These are phyloP conservation scores for Scheffersomyces segobiensis DNA, from an alignment of 1,139 yeast genomes.

Conservation along the genomic window DNA sequence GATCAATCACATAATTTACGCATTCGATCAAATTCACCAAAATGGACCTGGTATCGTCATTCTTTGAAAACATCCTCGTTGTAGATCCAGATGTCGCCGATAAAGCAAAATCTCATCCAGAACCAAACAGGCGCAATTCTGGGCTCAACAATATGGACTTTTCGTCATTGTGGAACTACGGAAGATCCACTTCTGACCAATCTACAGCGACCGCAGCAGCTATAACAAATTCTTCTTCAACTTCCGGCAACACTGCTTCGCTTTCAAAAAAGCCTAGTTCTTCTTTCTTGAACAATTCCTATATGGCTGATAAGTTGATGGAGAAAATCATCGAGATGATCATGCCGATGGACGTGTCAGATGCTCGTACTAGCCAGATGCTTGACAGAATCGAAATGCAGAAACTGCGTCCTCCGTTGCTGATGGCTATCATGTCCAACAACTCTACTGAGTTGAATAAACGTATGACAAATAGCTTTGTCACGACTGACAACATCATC, in stretches of 20 bases:
- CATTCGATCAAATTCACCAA: neutral
- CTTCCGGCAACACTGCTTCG: neutral
- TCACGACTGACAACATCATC: constrained; percentile 55
- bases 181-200: constrained; percentile 1
- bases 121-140: neutral
- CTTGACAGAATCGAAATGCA: constrained; percentile 57
- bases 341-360: constrained; percentile 60
- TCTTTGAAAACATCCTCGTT: constrained; percentile 21
- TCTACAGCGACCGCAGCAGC: neutral
- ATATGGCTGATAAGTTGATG: constrained; percentile 66
- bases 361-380: constrained; percentile 35
- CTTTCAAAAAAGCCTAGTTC: constrained; percentile 1
- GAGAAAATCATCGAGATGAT: constrained; percentile 72
- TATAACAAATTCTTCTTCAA: neutral
- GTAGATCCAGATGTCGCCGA: constrained; percentile 11
- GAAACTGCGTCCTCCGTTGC: constrained; percentile 64
- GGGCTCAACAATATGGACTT: constrained; percentile 7
- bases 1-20: neutral
- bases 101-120: neutral
- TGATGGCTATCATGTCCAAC: constrained; percentile 67
- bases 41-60: constrained; percentile 24
- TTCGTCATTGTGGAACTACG: constrained; percentile 10
- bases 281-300: constrained; percentile 16
- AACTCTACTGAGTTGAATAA: constrained; percentile 69
- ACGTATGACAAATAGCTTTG: constrained; percentile 62